phyloP scores from a whole-genome alignment of 75 land plant genomes.

The Pseudotsuga menziesii region DNA sequence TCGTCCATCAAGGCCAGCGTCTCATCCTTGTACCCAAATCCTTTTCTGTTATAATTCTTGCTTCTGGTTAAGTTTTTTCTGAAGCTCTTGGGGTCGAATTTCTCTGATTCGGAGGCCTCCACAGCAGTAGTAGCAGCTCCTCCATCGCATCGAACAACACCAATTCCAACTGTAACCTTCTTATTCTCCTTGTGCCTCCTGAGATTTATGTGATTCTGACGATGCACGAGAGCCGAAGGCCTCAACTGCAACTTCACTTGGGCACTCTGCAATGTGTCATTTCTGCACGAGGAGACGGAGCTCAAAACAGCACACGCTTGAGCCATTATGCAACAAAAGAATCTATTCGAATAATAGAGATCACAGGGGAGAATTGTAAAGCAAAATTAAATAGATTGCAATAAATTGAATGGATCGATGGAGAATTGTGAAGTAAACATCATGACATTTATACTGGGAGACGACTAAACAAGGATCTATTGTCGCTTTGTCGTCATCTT shows the following conservation, averaged over 20 bases:
- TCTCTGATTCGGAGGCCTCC: conserved; percentile 22
- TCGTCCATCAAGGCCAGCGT: conserved; percentile 71
- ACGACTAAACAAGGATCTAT: too few relatives aligned
- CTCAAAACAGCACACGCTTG: neutral
- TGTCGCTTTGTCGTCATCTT: too few relatives aligned
- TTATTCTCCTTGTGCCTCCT: conserved; percentile 3
- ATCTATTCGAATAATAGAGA: too few relatives aligned
- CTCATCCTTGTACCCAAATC: conserved; percentile 90
- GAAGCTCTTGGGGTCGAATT: conserved; percentile 82
- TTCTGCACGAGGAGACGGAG: neutral
- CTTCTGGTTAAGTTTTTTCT: conserved; percentile 73
- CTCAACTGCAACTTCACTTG: neutral
- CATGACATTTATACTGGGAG: too few relatives aligned
- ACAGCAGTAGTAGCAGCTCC: conserved; percentile 20
- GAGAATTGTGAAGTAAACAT: too few relatives aligned
- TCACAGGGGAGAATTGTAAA: neutral
- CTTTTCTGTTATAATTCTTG: conserved; percentile 74
- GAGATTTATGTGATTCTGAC: neutral
- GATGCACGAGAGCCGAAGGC: neutral
- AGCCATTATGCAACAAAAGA: neutral
- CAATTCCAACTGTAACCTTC: neutral
- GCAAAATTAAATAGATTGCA: too few relatives aligned
- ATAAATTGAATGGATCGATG: too few relatives aligned
- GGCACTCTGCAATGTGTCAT: neutral
- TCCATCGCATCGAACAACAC: conserved; percentile 35